phyloP scores from a whole-genome alignment of 78 protist species.

The Guillardia theta region DNA sequence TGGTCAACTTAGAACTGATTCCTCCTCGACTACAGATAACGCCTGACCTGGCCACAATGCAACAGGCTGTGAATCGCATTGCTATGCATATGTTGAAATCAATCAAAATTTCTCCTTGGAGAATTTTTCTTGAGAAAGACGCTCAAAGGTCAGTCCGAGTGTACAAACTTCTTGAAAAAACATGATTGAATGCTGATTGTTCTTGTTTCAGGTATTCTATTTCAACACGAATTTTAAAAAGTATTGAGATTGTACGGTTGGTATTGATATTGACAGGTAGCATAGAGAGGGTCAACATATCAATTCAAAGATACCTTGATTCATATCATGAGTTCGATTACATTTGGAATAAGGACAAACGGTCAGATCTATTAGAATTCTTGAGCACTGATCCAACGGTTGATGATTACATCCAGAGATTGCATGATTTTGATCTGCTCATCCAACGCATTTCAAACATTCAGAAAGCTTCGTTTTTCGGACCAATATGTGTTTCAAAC shows the following conservation, averaged over 20 bases:
- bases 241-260: constrained; percentile 25
- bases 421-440: not conserved
- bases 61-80: constrained; percentile 51
- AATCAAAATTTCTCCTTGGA: constrained; percentile 50
- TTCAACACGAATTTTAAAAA: too few species aligned
- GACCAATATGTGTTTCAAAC: constrained; percentile 22
- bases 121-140: not conserved
- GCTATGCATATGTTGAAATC: constrained; percentile 30
- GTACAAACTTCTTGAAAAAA: too few species aligned
- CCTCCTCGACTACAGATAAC: constrained; percentile 46
- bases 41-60: constrained; percentile 63
- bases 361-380: constrained; percentile 26
- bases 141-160: too few species aligned
- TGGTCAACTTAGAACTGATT: constrained; percentile 52
- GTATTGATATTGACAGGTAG: constrained; percentile 61
- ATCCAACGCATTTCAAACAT: not conserved
- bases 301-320: not conserved
- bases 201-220: too few species aligned
- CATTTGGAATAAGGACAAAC: constrained; percentile 54
- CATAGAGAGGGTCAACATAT: constrained; percentile 6
- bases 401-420: not conserved
- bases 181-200: too few species aligned
- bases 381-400: not conserved
- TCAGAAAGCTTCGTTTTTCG: not conserved
- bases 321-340: constrained; percentile 25